Evolutionary conservation across 257 asterid genomes (phyloP).

Genomic region (Ehretia macrophylla): DNA sequence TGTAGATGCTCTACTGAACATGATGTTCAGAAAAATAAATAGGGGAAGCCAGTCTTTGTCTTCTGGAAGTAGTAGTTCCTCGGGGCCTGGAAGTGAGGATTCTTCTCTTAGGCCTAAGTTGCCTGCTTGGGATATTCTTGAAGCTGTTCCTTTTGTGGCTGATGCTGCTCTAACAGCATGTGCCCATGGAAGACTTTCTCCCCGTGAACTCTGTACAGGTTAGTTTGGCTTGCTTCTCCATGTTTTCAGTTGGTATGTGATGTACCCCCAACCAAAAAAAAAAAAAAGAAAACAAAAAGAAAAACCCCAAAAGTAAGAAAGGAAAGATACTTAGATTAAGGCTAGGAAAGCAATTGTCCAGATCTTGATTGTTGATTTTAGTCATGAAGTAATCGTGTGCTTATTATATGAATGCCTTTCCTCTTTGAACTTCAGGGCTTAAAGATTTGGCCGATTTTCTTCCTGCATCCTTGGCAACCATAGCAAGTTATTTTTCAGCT

Average conservation of each 20-base stretch:
- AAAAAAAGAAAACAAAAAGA: too few species aligned
- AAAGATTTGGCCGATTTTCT: slow-evolving; percentile 96
- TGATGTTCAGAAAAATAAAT: slow-evolving; percentile 77
- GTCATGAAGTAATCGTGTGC: not conserved
- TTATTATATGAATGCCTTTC: not conserved
- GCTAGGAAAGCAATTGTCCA: not conserved
- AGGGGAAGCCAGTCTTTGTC: slow-evolving; percentile 58
- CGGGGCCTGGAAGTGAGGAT: slow-evolving; percentile 73
- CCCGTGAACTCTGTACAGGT: slow-evolving; percentile 98
- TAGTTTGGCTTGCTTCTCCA: slow-evolving; percentile 24
- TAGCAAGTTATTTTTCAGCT: slow-evolving; percentile 94
- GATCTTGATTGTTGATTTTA: not conserved
- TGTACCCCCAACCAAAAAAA: too few species aligned
- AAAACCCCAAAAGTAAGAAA: too few species aligned
- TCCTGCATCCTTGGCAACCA: slow-evolving; percentile 95
- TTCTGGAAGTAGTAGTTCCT: slow-evolving; percentile 72
- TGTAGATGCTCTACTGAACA: slow-evolving; percentile 67
- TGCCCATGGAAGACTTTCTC: slow-evolving; percentile 84
- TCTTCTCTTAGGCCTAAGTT: slow-evolving; percentile 61
- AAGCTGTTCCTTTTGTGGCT: slow-evolving; percentile 93
- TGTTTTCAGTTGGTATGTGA: not conserved
- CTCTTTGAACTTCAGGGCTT: slow-evolving; percentile 47
- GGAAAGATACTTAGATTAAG: not conserved
- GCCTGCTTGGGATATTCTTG: slow-evolving; percentile 98
- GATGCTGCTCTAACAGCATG: slow-evolving; percentile 97